A percentile compares a stretch with the other conserved stretches of the same genome.
Conservation (phyloP, 495 filamentous ascomycete species). For the Neurospora africana region DNA sequence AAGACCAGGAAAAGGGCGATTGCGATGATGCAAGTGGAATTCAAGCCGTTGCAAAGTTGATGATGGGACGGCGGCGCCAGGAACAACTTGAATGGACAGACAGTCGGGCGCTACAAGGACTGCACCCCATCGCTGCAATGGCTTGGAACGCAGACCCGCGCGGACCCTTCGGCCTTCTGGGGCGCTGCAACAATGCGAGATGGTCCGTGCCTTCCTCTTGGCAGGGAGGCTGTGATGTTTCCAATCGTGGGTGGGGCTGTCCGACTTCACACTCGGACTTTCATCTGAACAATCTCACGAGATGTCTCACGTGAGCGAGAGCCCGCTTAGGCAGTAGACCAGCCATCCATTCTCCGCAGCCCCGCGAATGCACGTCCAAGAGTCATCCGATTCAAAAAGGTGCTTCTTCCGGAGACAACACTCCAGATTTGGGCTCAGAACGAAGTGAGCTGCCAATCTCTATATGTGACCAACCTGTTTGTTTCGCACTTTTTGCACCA, state of each 20-base stretch:
- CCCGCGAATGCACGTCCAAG: neutral
- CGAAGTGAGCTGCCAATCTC: neutral
- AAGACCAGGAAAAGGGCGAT: neutral
- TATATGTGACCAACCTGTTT: neutral
- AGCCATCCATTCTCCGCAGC: neutral
- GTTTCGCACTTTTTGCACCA: neutral
- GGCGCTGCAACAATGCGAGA: neutral
- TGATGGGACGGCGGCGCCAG: neutral
- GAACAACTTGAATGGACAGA: too few species aligned
- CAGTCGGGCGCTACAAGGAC: neutral
- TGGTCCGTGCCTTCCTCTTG: constrained; percentile 22
- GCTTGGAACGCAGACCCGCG: constrained; percentile 12
- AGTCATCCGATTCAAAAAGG: neutral
- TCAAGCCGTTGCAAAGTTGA: neutral
- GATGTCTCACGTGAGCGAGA: neutral
- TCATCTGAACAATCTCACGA: neutral
- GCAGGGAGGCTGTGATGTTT: constrained; percentile 17
- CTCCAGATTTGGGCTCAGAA: neutral
- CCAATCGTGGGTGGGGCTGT: neutral
- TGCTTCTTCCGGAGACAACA: neutral
- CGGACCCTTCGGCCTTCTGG: constrained; percentile 20
- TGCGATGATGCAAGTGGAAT: neutral
- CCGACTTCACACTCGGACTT: neutral
- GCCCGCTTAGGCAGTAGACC: neutral
- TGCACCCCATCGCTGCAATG: neutral